Conservation (phyloP, 2,329 filamentous ascomycete genomes). For the Fusarium protoensiforme region DNA sequence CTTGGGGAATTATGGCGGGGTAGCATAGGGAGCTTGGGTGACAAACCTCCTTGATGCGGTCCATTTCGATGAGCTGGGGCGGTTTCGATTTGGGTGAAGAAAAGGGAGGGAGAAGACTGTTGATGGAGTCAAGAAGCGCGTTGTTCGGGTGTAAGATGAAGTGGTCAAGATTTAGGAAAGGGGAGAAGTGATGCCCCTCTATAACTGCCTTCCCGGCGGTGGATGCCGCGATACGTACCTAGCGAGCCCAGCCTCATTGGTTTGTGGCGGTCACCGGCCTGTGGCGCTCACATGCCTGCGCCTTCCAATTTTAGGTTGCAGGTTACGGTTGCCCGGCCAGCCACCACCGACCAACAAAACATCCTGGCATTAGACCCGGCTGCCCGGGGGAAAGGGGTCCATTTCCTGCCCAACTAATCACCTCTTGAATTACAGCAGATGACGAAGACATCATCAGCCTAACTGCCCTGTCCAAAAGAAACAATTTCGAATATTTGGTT, state of each 20-base stretch:
- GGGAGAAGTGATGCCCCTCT: constrained; percentile 53
- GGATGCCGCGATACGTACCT: constrained; percentile 32
- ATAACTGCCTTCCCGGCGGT: constrained; percentile 41
- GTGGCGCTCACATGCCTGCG: constrained; percentile 32
- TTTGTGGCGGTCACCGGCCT: constrained; percentile 35
- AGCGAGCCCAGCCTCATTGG: constrained; percentile 39
- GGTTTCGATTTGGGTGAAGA: constrained; percentile 13
- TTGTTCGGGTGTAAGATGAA: constrained; percentile 48
- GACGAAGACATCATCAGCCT: constrained; percentile 19
- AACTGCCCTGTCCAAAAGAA: constrained; percentile 14
- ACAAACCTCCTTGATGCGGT: constrained; percentile 90
- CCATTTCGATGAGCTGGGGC: constrained; percentile 66
- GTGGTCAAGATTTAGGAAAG: constrained; percentile 50
- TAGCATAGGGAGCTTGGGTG: constrained; percentile 32
- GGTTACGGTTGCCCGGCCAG: constrained; percentile 46
- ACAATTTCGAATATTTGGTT: constrained; percentile 17
- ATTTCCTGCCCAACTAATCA: constrained; percentile 33
- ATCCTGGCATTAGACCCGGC: constrained; percentile 22
- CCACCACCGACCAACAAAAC: constrained; percentile 37
- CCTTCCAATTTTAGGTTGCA: constrained; percentile 17
- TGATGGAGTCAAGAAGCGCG: constrained; percentile 47
- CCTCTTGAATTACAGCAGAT: constrained; percentile 25
- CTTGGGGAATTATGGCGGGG: constrained; percentile 46
- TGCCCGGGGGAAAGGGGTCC: constrained; percentile 13
- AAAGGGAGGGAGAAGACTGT: constrained; percentile 29